phyloP scores from a whole-genome alignment of 345 rosid genomes.

The Boechera retrofracta region DNA sequence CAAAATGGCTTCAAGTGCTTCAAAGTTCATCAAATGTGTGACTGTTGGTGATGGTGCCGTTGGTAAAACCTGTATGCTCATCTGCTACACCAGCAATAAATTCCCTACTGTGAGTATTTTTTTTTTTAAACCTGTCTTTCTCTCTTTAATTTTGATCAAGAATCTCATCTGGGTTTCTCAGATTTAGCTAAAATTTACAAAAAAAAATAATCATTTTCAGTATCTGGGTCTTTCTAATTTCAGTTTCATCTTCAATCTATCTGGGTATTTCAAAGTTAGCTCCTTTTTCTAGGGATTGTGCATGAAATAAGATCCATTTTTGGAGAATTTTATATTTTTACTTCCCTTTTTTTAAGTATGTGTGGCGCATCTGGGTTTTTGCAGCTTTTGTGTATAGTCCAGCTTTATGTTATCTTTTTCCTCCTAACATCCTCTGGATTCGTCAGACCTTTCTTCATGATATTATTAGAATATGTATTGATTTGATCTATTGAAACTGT shows the following conservation, averaged over 20 bases:
- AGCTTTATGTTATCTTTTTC: slow-evolving; percentile 37
- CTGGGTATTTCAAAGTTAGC: slow-evolving; percentile 38
- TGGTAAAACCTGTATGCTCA: slow-evolving; percentile 52
- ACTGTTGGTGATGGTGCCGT: slow-evolving; percentile 53
- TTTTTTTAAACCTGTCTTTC: background rate
- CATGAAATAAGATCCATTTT: slow-evolving; percentile 26
- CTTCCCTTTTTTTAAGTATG: background rate
- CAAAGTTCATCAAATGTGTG: slow-evolving; percentile 48
- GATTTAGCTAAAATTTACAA: slow-evolving; percentile 21
- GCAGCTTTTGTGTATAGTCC: slow-evolving; percentile 46
- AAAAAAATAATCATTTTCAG: background rate
- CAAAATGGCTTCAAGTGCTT: slow-evolving; percentile 46
- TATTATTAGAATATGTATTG: background rate
- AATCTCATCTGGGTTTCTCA: slow-evolving; percentile 34
- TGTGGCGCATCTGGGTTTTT: slow-evolving; percentile 53
- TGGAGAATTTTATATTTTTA: background rate
- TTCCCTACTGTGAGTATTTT: slow-evolving; percentile 45
- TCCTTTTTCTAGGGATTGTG: slow-evolving; percentile 34
- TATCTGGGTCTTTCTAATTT: slow-evolving; percentile 24
- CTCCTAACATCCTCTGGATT: background rate
- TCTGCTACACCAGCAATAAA: slow-evolving; percentile 52
- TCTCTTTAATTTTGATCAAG: background rate
- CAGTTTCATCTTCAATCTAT: slow-evolving; percentile 22
- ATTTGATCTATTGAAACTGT: slow-evolving; percentile 12
- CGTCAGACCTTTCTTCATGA: slow-evolving; percentile 3